Evolutionary conservation across 75 land plant species (phyloP).

Genomic region (Adiantum capillusveneris): DNA sequence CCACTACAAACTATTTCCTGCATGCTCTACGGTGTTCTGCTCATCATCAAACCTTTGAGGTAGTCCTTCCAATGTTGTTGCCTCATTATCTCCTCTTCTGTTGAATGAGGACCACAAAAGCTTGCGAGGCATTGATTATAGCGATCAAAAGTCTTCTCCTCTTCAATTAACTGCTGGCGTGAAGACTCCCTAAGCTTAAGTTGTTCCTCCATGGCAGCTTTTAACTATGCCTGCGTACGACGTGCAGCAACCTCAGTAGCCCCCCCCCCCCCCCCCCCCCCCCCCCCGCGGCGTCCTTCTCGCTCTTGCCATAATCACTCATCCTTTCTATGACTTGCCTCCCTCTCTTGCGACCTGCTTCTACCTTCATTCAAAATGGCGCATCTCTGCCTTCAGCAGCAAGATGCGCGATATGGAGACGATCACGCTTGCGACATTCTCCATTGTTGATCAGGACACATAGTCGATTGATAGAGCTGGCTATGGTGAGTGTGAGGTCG

Average conservation of each 20-base stretch:
- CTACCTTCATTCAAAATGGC: slow-evolving; percentile 8
- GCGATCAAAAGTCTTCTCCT: slow-evolving; percentile 9
- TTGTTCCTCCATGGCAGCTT: slow-evolving; percentile 17
- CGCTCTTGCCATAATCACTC: no score
- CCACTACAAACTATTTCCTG: no score
- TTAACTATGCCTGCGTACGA: slow-evolving; percentile 2
- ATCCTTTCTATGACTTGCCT: no score
- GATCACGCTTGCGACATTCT: no score
- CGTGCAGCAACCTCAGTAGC: no score
- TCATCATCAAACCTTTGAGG: slow-evolving; percentile 15
- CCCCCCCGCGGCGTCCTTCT: no score
- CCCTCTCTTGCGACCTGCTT: no score
- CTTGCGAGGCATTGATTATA: slow-evolving; percentile 18
- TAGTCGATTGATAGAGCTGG: no score
- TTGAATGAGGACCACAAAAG: slow-evolving; percentile 14
- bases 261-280: no score
- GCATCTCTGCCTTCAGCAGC: slow-evolving; percentile 12
- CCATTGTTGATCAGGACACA: no score
- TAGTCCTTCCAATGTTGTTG: slow-evolving; percentile 11
- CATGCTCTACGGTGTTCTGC: no score
- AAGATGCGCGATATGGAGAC: neutral
- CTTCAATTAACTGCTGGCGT: neutral
- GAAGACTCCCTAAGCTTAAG: neutral
- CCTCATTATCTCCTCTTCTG: slow-evolving; percentile 1
- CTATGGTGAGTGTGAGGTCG: neutral